phyloP scores from a whole-genome alignment of 345 rosid species.

The Brassica napus region Da-Ae NC_063452.1:50187501-50188000 shows the following conservation, averaged over 20 bases:
- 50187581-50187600: no score
- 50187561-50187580: no score
- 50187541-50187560: no score
- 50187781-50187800: not conserved
- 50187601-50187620: no score
- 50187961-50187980: not conserved
- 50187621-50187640: no score
- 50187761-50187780: not conserved
- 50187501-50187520: no score
- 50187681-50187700: no score
- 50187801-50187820: not conserved
- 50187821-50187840: no score
- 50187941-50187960: not conserved
- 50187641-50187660: no score
- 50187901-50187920: not conserved
- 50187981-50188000: not conserved
- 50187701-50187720: not conserved
- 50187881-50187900: not conserved
- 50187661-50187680: no score
- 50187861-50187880: not conserved
- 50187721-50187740: not conserved
- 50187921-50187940: not conserved
- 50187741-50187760: not conserved
- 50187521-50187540: no score
- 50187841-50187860: no score